Evolutionary conservation across 768 basidiomycete genomes (phyloP).

Genomic region (Podaxis sp.): DNA sequence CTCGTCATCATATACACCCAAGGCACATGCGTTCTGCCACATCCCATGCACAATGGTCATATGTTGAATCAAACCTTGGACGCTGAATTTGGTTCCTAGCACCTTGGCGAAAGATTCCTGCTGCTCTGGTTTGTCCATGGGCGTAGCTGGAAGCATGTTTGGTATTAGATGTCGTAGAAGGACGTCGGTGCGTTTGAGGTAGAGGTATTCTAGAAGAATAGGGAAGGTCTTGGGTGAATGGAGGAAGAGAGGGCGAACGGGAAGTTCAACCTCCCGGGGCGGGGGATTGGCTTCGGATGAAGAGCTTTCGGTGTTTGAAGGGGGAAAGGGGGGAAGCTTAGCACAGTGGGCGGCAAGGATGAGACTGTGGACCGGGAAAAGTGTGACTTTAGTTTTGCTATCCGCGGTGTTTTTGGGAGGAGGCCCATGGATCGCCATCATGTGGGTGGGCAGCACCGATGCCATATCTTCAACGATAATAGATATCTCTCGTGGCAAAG

Average conservation of each 20-base stretch:
- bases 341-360: slow-evolving; percentile 71
- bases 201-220: slow-evolving; percentile 60
- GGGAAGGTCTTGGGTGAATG: slow-evolving; percentile 64
- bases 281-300: slow-evolving; percentile 20
- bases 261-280: slow-evolving; percentile 43
- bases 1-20: slow-evolving; percentile 65
- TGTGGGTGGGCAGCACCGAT: slow-evolving; percentile 45
- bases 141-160: slow-evolving; percentile 27
- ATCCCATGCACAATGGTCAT: slow-evolving; percentile 55
- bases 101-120: slow-evolving; percentile 27
- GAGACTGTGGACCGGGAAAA: slow-evolving; percentile 70
- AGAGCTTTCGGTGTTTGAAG: slow-evolving; percentile 25
- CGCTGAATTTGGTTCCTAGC: slow-evolving; percentile 39
- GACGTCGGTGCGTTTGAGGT: slow-evolving; percentile 51
- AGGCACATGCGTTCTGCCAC: slow-evolving; percentile 68
- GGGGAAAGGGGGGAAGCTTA: slow-evolving; percentile 54
- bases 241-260: slow-evolving; percentile 61
- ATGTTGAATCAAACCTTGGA: slow-evolving; percentile 46
- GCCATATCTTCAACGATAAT: slow-evolving; percentile 36
- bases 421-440: slow-evolving; percentile 43
- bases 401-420: slow-evolving; percentile 20
- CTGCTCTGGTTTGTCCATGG: slow-evolving; percentile 22
- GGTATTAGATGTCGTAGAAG: slow-evolving; percentile 54
- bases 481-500: slow-evolving; percentile 41
- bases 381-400: slow-evolving; percentile 30